Conservation (phyloP, 1,284 basidiomycete genomes). For the Ustilago bromivora region DNA sequence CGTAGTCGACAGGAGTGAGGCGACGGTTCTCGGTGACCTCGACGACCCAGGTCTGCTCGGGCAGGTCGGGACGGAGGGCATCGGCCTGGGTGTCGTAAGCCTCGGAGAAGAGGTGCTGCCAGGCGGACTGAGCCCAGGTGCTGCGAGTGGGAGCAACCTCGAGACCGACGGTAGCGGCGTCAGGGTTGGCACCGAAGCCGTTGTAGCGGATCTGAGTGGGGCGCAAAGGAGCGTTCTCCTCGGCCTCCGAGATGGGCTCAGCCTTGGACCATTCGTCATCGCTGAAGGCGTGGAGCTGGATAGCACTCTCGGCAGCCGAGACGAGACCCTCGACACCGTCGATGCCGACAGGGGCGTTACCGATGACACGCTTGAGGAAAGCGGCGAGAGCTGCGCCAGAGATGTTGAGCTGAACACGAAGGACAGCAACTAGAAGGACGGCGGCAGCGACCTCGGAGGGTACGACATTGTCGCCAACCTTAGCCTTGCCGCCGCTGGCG, state of each 20-base stretch:
- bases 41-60: conserved; percentile 92
- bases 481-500: conserved; percentile 58
- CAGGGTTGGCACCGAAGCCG: conserved; percentile 54
- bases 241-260: conserved; percentile 58
- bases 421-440: conserved; percentile 58
- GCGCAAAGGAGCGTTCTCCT: conserved; percentile 56
- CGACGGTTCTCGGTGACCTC: conserved; percentile 94
- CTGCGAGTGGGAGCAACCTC: conserved; percentile 52
- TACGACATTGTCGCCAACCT: conserved; percentile 52
- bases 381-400: conserved; percentile 44
- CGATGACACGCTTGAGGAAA: conserved; percentile 56
- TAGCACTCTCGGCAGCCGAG: conserved; percentile 48
- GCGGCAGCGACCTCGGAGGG: conserved; percentile 59
- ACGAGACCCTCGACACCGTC: conserved; percentile 61
- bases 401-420: conserved; percentile 55
- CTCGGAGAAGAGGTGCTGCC: conserved; percentile 69
- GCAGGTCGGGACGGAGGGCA: conserved; percentile 79
- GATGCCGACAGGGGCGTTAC: conserved; percentile 61
- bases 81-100: conserved; percentile 60
- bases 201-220: conserved; percentile 64
- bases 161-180: conserved; percentile 51
- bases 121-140: conserved; percentile 67
- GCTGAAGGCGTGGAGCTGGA: conserved; percentile 52
- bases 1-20: conserved; percentile 92
- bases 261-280: conserved; percentile 57